Evolutionary conservation across 352 stramenopile species (phyloP), one percentile per base, ranked within the genome.

Genomic region (Pythium plurisporium): DNA sequence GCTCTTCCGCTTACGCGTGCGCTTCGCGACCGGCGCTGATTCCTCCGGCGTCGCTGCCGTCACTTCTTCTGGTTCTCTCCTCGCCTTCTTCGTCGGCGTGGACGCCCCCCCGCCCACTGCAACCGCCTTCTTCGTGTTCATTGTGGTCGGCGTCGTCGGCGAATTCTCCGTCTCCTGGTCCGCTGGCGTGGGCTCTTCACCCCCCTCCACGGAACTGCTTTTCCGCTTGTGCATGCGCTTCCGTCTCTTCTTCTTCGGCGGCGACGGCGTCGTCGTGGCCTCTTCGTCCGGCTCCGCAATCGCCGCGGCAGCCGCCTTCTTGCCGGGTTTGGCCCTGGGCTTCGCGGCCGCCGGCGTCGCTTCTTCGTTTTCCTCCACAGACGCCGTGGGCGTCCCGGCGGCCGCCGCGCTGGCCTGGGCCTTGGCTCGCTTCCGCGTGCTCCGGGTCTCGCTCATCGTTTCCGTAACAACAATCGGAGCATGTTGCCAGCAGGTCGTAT

Each of bases 191-290:
- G 11, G 9, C 14, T 25, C 34, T 0, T 23, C 49, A 15, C 49
- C 27, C 17, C 20, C n/a, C 10, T 56, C 49, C 6, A 29, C 49
- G 4, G 23, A 23, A 20, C 38, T 58, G 12, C 29, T 46, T 22
- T 62, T 62, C n/a, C 47, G 36, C 30, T 64, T 64, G 40, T 64
- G 55, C 6, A 64, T 19, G 2, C 55, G 55, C 40, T 57, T 64
- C 15, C 46, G 22, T 31, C 46, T 64, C 31, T 64, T 64, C 40
- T 64, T 62, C 37, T 62, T 64, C 30, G 25, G 36, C 2, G 52
- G 55, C 11, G 55, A 57, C 10, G 55, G 55, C 8, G 37, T 34
- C 27, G 36, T 1, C 20, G 42, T 19, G 17, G 55, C 37, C 0
- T 23, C 6, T 25, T 17, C 19, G 9, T 19, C 6, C 10, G 17